Evolutionary conservation across 495 filamentous ascomycete species (phyloP).

Genomic region (Penicillium pulvis): DNA sequence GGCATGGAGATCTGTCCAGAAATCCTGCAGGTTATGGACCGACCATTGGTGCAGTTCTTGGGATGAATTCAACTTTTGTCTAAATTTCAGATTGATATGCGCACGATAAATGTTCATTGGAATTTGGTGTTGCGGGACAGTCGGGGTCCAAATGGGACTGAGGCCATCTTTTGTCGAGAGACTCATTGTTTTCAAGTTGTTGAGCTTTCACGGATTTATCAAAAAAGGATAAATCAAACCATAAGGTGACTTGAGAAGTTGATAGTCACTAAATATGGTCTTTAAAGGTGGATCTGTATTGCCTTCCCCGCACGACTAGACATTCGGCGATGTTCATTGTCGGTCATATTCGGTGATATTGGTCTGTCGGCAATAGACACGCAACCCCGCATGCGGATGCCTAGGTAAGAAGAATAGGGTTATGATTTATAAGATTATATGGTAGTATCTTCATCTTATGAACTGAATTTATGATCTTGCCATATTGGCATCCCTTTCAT

Average conservation of each 20-base stretch:
- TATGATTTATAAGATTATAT: too few relatives aligned
- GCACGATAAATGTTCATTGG: conserved; percentile 27
- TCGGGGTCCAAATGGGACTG: conserved; percentile 19
- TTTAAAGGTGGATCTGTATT: neutral
- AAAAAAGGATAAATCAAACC: neutral
- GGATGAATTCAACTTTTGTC: conserved; percentile 15
- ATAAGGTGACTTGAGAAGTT: neutral
- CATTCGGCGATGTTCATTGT: conserved; percentile 17
- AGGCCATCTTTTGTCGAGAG: too few relatives aligned
- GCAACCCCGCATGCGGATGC: conserved; percentile 16
- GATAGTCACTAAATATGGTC: too few relatives aligned
- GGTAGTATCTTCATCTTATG: too few relatives aligned
- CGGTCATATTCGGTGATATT: conserved; percentile 20
- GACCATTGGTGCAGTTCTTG: conserved; percentile 26
- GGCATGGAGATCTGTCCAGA: conserved; percentile 24
- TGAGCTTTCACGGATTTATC: too few relatives aligned
- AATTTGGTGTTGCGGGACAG: conserved; percentile 13
- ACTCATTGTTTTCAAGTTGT: too few relatives aligned
- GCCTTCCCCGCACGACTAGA: conserved; percentile 6
- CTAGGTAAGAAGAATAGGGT: too few relatives aligned
- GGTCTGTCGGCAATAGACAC: conserved; percentile 17
- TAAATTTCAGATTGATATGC: conserved; percentile 24
- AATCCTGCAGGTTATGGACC: conserved; percentile 20
- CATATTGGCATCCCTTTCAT: neutral
- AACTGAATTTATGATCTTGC: too few relatives aligned